Percentiles rank a stretch among this genome's conserved stretches.
Conservation (phyloP, 805 yeast species). For the Yarrowia bubula region DNA sequence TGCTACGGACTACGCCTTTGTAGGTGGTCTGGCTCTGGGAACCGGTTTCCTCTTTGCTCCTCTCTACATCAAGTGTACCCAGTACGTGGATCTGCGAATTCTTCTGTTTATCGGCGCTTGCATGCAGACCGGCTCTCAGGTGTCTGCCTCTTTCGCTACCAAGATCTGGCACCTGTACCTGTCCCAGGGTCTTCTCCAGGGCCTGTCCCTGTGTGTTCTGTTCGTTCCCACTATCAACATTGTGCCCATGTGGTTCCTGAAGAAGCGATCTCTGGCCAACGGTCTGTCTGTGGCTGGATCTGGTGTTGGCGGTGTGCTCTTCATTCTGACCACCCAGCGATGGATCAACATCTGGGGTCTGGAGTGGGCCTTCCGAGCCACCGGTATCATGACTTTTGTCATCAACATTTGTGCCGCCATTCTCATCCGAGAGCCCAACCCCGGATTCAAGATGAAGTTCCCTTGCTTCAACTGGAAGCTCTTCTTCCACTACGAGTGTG, state of each 20-base stretch:
- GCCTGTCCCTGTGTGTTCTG: conserved; percentile 48
- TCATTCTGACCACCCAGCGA: conserved; percentile 34
- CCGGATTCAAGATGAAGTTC: conserved; percentile 25
- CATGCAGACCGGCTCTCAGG: conserved; percentile 21
- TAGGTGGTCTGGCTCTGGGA: conserved; percentile 22
- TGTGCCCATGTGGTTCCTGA: conserved; percentile 51
- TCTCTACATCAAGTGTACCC: conserved; percentile 12
- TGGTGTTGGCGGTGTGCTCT: conserved; percentile 51
- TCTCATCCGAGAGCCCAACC: conserved; percentile 25
- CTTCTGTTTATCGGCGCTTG: conserved; percentile 9
- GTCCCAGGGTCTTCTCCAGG: conserved; percentile 53
- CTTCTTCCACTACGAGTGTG: conserved; percentile 25
- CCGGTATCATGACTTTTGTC: conserved; percentile 38
- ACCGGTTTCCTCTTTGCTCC: conserved; percentile 25
- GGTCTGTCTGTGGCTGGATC: conserved; percentile 52
- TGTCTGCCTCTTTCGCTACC: conserved; percentile 15
- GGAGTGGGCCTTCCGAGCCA: conserved; percentile 52
- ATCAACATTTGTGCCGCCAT: conserved; percentile 5
- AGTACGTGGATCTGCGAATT: conserved; percentile 11
- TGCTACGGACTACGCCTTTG: conserved; percentile 20
- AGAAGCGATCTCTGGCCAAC: conserved; percentile 47
- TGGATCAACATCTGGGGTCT: conserved; percentile 49
- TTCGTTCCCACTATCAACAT: conserved; percentile 48
- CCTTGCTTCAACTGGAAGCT: conserved; percentile 23
- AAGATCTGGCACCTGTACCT: conserved; percentile 51